These are phyloP conservation scores for Coemansia sp. DNA, from an alignment of 371 early-diverging fungal species.

Conservation along the genomic window DNA sequence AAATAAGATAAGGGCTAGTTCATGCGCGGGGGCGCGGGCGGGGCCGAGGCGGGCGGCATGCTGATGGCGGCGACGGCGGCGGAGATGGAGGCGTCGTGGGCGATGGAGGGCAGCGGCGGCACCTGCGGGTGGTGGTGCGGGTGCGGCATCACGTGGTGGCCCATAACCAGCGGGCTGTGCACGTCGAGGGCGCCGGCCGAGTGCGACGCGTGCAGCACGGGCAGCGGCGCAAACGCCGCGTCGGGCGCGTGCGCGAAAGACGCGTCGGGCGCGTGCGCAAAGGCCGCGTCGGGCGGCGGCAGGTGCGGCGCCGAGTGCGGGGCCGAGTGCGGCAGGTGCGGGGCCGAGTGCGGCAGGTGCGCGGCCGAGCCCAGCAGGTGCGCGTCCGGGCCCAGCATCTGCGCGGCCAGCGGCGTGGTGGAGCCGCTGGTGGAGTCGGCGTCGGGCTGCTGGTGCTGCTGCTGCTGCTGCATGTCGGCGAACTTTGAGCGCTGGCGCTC, in stretches of 20 bases:
- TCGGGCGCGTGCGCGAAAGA: constrained; percentile 6
- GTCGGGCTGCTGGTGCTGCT: constrained; percentile 11
- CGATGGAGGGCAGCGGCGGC: neutral
- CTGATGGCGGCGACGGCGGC: neutral
- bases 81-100: neutral
- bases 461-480: constrained; percentile 36
- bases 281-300: constrained; percentile 14
- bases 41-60: neutral
- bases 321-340: too few species aligned
- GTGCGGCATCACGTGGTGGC: constrained; percentile 8
- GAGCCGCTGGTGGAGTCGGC: constrained; percentile 30
- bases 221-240: constrained; percentile 11
- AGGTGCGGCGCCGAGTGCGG: too few species aligned
- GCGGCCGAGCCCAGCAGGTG: too few species aligned
- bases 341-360: too few species aligned
- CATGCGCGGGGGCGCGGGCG: neutral
- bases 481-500: constrained; percentile 46
- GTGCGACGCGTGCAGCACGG: constrained; percentile 26
- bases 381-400: too few species aligned
- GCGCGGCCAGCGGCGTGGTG: constrained; percentile 40
- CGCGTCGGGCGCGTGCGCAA: neutral
- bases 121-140: constrained; percentile 18
- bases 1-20: neutral
- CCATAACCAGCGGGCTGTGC: constrained; percentile 16
- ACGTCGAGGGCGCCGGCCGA: constrained; percentile 10